Evolutionary conservation across 2,329 filamentous ascomycete species (phyloP), one percentile per base, ranked within the genome.

Genomic region (Cladorrhinum sp.): DNA sequence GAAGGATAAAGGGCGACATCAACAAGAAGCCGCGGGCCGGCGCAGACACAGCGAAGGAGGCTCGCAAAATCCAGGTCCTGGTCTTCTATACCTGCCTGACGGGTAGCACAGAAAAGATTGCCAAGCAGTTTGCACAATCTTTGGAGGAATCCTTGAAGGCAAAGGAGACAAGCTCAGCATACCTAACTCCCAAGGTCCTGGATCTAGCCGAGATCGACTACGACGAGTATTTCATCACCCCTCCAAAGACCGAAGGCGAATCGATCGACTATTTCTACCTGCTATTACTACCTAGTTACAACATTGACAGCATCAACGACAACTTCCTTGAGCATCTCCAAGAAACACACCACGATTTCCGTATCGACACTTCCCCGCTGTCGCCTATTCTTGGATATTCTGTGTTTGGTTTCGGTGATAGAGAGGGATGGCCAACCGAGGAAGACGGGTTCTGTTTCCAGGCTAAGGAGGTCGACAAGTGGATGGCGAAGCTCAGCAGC

Each of bases 281-380:
- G 42, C 81, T 98, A 58, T 77, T 98, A 39, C 75, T 97, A 3
- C 95, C 94, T 0, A 93, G 90, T 65, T 98, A 97, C 79, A 96
- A 98, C 71, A 96, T 97, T 70, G 94, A 97, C 70, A 94, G 91
- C 7, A 90, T 96, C 66, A 86, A 96, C 67, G 90, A 93, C 70
- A 94, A 86, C 16, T 93, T 98, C 73, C 79, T 98, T 23, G 87
- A 91, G 65, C 92, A 96, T 73, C 78, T 99, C 5, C 83, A 90
- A 71, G 94, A 99, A 73, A 98, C 93, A 0, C 94, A 98, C 72
- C 87, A 98, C 76, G 95, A 99, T 74, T 98, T 98, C 79, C 86
- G 94, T 61, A 96, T 99, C 66, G 93, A 98, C 69, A 96, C 92
- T 0, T 88, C 90, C 0, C 89, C 95, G 0, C 76, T 99, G 52